A percentile compares a stretch with the other conserved stretches of the same genome.
Conservation (phyloP, 1,284 basidiomycete genomes). For the Ganoderma boninense region DNA sequence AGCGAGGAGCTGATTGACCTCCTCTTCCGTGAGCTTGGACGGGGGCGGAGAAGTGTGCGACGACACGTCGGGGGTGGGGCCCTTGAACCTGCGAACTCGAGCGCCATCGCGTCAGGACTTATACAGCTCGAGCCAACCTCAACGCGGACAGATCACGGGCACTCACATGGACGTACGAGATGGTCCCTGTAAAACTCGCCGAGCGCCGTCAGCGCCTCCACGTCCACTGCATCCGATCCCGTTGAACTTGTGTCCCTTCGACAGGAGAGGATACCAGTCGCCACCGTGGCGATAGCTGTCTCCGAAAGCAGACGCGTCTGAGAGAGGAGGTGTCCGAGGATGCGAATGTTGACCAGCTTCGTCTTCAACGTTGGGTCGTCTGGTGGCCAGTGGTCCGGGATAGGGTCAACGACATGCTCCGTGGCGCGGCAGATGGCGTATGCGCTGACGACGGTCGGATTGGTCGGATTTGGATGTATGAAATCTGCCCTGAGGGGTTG, state of each 20-base stretch:
- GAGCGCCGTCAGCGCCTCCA: not conserved
- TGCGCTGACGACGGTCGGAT: not conserved
- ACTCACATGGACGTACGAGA: not conserved
- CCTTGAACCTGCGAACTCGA: not conserved
- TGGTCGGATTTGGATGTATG: not conserved
- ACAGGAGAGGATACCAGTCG: not conserved
- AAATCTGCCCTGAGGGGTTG: not conserved
- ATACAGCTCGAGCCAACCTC: not conserved
- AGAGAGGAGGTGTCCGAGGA: not conserved
- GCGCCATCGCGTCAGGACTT: not conserved
- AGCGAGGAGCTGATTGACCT: not conserved
- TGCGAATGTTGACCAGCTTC: conserved; percentile 5
- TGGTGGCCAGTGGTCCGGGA: not conserved
- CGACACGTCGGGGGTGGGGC: not conserved
- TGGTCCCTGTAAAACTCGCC: not conserved
- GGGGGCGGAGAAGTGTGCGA: not conserved
- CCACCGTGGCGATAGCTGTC: not conserved
- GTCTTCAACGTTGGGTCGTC: not conserved
- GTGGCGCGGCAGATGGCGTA: not conserved
- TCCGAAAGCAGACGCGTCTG: not conserved
- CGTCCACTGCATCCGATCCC: not conserved
- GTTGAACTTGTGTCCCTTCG: not conserved
- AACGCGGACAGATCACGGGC: not conserved
- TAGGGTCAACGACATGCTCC: not conserved
- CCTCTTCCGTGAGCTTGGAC: not conserved